Percentiles rank a stretch among this genome's conserved stretches.
Evolutionary conservation across 2,329 filamentous ascomycete genomes (phyloP).

Genomic region (Aspergillus clavatus): DNA sequence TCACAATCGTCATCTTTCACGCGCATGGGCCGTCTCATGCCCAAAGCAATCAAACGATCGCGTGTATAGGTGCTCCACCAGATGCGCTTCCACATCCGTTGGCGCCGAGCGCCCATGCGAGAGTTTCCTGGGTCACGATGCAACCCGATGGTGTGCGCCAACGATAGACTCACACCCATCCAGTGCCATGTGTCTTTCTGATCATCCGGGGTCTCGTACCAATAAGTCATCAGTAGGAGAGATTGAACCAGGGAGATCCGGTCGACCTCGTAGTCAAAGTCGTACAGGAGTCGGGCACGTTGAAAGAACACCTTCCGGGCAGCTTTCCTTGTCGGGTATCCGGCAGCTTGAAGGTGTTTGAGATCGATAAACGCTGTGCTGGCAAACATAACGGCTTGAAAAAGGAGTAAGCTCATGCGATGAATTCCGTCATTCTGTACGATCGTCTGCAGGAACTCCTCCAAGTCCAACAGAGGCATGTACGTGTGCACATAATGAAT

Average conservation of each 20-base stretch:
- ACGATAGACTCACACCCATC: conserved; percentile 93
- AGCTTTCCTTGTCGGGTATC: conserved; percentile 71
- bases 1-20: conserved; percentile 94
- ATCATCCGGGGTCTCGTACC: conserved; percentile 95
- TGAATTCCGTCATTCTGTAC: conserved; percentile 64
- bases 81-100: conserved; percentile 86
- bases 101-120: conserved; percentile 66
- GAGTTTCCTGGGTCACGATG: conserved; percentile 80
- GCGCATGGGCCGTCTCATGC: conserved; percentile 86
- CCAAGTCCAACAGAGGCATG: conserved; percentile 76
- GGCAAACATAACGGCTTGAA: conserved; percentile 93
- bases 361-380: conserved; percentile 84
- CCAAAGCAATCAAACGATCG: conserved; percentile 84
- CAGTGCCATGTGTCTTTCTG: conserved; percentile 98
- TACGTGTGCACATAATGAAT: conserved; percentile 89
- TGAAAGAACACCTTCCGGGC: conserved; percentile 86
- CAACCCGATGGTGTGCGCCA: conserved; percentile 88
- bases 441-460: conserved; percentile 55
- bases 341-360: conserved; percentile 67
- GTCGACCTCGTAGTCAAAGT: conserved; percentile 92
- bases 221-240: conserved; percentile 88
- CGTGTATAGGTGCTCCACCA: conserved; percentile 99
- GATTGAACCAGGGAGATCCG: conserved; percentile 84
- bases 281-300: conserved; percentile 83
- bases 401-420: conserved; percentile 77